A percentile compares a stretch with the other conserved stretches of the same genome.
phyloP scores from a whole-genome alignment of 306 rosid species.

The Dryas octopetala region DNA sequence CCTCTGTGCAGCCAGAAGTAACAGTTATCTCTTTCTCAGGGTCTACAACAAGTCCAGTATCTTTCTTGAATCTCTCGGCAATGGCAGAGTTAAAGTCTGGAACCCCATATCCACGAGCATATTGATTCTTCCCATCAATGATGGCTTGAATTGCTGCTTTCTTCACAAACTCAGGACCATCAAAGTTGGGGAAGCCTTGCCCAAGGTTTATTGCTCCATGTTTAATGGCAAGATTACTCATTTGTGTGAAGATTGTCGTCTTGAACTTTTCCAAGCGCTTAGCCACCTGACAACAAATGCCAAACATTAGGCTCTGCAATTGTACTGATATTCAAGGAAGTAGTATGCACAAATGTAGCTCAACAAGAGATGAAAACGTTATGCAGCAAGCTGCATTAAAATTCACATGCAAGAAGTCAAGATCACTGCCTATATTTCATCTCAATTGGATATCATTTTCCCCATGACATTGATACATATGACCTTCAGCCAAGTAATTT shows the following conservation, averaged over 20 bases:
- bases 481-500: conserved; percentile 4
- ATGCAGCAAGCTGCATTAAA: background rate
- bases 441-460: background rate
- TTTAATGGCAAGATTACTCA: conserved; percentile 79
- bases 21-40: conserved; percentile 85
- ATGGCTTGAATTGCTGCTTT: conserved; percentile 93
- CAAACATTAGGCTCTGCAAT: conserved; percentile 5
- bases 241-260: conserved; percentile 87
- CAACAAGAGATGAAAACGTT: background rate
- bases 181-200: conserved; percentile 94
- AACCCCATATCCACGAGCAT: conserved; percentile 82
- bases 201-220: conserved; percentile 92
- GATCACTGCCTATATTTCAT: background rate
- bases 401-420: background rate
- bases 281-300: conserved; percentile 58
- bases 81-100: conserved; percentile 74
- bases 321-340: background rate
- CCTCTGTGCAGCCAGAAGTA: conserved; percentile 90
- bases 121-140: conserved; percentile 84
- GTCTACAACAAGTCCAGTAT: conserved; percentile 65
- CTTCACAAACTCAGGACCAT: conserved; percentile 91
- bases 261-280: conserved; percentile 90
- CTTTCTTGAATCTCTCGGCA: conserved; percentile 80
- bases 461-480: background rate
- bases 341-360: background rate